Evolutionary conservation across 2,329 filamentous ascomycete species (phyloP).

Genomic region (Mariannaea sp.): DNA sequence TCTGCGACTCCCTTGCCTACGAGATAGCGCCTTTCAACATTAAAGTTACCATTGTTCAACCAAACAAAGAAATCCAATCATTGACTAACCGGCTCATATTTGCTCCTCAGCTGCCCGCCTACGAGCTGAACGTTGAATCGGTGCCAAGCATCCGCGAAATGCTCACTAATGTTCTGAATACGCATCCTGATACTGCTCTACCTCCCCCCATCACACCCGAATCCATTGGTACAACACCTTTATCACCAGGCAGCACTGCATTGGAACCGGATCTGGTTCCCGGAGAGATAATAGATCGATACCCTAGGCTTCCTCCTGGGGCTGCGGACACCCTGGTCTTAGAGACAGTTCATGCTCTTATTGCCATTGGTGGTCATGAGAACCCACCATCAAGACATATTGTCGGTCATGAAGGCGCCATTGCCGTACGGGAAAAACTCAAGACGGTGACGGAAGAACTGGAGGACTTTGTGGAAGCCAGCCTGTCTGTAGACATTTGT

Average conservation of each 20-base stretch:
- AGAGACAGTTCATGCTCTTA: slow-evolving; percentile 90
- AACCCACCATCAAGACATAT: slow-evolving; percentile 95
- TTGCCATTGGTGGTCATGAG: slow-evolving; percentile 91
- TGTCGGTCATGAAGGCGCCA: slow-evolving; percentile 85
- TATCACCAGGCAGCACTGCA: slow-evolving; percentile 40
- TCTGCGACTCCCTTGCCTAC: slow-evolving; percentile 93
- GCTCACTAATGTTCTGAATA: slow-evolving; percentile 77
- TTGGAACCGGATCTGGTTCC: slow-evolving; percentile 43
- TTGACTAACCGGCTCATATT: slow-evolving; percentile 87
- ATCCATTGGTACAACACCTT: slow-evolving; percentile 35
- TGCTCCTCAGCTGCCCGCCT: slow-evolving; percentile 72
- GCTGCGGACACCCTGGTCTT: slow-evolving; percentile 76
- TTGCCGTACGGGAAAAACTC: slow-evolving; percentile 91
- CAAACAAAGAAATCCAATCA: slow-evolving; percentile 88
- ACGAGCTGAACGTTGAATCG: slow-evolving; percentile 48
- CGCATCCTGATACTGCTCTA: slow-evolving; percentile 68
- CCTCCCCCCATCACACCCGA: slow-evolving; percentile 37
- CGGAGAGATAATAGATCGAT: slow-evolving; percentile 65
- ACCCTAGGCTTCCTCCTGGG: slow-evolving; percentile 71
- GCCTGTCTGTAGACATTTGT: slow-evolving; percentile 79
- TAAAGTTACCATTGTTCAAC: slow-evolving; percentile 94
- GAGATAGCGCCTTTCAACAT: slow-evolving; percentile 97
- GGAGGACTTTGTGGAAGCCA: slow-evolving; percentile 93
- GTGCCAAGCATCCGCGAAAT: slow-evolving; percentile 85
- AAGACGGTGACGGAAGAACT: slow-evolving; percentile 96